These are phyloP conservation scores for Prunus mume DNA, from an alignment of 306 rosid species.

Conservation along the genomic window DNA sequence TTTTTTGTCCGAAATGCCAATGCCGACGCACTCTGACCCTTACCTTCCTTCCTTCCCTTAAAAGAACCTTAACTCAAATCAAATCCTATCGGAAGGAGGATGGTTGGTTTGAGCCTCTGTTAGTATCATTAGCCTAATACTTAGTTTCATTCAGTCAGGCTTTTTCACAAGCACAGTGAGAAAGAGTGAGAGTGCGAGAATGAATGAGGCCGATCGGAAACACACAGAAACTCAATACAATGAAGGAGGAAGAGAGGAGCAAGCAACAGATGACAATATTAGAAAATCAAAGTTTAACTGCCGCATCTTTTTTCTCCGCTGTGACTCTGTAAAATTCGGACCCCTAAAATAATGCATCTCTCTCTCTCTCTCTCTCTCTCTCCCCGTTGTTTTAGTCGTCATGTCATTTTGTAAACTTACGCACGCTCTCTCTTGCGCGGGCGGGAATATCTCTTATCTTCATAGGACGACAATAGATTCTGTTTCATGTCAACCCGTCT, in stretches of 20 bases:
- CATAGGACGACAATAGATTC: no score
- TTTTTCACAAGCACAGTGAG: no score
- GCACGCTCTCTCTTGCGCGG: neutral
- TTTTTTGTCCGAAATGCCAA: neutral
- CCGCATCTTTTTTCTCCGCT: neutral
- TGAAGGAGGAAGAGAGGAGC: neutral
- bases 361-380: neutral
- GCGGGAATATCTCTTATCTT: no score
- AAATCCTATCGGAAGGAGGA: no score
- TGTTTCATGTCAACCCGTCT: no score
- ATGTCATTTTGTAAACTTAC: no score
- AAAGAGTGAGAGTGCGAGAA: no score
- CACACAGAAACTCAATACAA: neutral
- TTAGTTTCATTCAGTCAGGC: neutral
- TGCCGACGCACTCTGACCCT: no score
- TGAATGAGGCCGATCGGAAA: neutral
- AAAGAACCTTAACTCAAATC: no score
- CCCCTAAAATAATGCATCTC: neutral
- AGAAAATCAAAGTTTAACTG: neutral
- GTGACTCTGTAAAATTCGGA: neutral
- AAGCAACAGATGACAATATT: neutral
- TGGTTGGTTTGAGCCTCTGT: neutral
- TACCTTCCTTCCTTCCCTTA: no score
- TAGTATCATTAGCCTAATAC: neutral
- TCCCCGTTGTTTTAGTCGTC: neutral